Conservation (phyloP, 352 stramenopile species). For the Pythium oligandrum region DNA sequence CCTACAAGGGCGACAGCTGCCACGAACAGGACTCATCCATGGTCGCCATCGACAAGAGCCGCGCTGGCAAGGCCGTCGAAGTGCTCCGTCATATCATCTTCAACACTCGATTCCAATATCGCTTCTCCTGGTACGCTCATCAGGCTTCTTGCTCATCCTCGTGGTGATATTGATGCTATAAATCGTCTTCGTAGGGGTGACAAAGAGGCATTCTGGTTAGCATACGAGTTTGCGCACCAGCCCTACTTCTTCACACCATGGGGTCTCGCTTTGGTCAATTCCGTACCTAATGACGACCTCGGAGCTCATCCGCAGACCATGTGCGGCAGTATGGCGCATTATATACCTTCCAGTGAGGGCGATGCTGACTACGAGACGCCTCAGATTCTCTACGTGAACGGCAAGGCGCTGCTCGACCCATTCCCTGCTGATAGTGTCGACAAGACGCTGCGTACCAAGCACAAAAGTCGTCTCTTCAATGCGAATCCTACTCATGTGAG, state of each 20-base stretch:
- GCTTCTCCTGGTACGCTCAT: slow-evolving; percentile 35
- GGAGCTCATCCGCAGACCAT: slow-evolving; percentile 47
- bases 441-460: slow-evolving; percentile 8
- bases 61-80: slow-evolving; percentile 36
- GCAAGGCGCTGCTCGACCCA: slow-evolving; percentile 45
- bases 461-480: slow-evolving; percentile 21
- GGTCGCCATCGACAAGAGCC: slow-evolving; percentile 58
- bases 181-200: slow-evolving; percentile 24
- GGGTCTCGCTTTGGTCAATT: slow-evolving; percentile 44
- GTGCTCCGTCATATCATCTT: slow-evolving; percentile 69
- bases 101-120: slow-evolving; percentile 50
- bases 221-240: slow-evolving; percentile 46
- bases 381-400: slow-evolving; percentile 55
- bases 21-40: slow-evolving; percentile 77
- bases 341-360: slow-evolving; percentile 19
- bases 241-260: slow-evolving; percentile 65
- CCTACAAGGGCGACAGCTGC: slow-evolving; percentile 34
- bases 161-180: too few relatives aligned
- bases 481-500: slow-evolving; percentile 32
- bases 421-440: slow-evolving; percentile 24
- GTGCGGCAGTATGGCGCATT: slow-evolving; percentile 67
- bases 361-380: slow-evolving; percentile 11
- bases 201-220: slow-evolving; percentile 74
- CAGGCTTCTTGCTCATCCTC: too few relatives aligned
- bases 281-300: slow-evolving; percentile 45